A percentile compares a stretch with the other conserved stretches of the same genome.
Evolutionary conservation across 2,329 filamentous ascomycete species (phyloP).

Genomic region (Claviceps africana): DNA sequence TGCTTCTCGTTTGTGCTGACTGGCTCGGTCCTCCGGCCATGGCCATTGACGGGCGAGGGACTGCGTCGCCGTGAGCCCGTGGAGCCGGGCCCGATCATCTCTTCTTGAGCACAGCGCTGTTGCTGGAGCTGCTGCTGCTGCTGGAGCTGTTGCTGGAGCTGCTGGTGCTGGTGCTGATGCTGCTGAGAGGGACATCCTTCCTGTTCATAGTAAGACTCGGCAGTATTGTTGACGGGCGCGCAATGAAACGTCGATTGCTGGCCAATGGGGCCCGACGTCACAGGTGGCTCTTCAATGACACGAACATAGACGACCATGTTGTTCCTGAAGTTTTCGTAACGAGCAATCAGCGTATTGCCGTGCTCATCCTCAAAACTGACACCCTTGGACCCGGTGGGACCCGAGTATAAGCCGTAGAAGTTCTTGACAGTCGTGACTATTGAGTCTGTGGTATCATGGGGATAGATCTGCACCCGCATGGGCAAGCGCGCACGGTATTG

Average conservation of each 20-base stretch:
- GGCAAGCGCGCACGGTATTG: constrained; percentile 61
- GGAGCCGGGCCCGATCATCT: constrained; percentile 52
- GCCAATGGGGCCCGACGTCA: constrained; percentile 34
- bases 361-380: constrained; percentile 90
- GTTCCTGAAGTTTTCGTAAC: constrained; percentile 88
- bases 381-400: constrained; percentile 53
- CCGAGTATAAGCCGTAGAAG: constrained; percentile 91
- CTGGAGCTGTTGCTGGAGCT: constrained; percentile 28
- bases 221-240: constrained; percentile 28
- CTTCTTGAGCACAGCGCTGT: constrained; percentile 43
- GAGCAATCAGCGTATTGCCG: constrained; percentile 82
- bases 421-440: constrained; percentile 98
- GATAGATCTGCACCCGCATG: constrained; percentile 83
- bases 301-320: constrained; percentile 91
- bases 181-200: constrained; percentile 26
- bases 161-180: neutral
- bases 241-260: constrained; percentile 29
- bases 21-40: constrained; percentile 66
- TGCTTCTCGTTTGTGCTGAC: constrained; percentile 50
- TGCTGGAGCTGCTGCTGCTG: constrained; percentile 19
- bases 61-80: constrained; percentile 64
- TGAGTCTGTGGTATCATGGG: constrained; percentile 91
- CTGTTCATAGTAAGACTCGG: constrained; percentile 41
- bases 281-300: constrained; percentile 51
- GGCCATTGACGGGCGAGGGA: constrained; percentile 53